Evolutionary conservation across 768 basidiomycete species (phyloP).

Genomic region (Strobilomyces dryophilus): DNA sequence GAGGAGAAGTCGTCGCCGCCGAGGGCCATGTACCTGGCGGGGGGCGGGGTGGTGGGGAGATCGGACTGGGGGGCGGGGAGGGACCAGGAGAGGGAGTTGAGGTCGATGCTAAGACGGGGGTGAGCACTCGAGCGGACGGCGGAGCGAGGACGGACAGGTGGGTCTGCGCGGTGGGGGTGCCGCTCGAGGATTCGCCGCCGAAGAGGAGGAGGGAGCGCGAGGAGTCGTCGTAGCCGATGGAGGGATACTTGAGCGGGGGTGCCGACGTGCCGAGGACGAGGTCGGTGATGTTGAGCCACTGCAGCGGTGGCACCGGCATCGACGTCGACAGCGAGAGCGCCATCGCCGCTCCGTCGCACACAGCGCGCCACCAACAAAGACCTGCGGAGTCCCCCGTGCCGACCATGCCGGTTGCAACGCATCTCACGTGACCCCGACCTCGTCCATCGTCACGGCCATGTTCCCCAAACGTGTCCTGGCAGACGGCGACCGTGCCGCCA

Average conservation of each 20-base stretch:
- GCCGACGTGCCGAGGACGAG: slow-evolving; percentile 50
- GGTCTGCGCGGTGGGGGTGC: slow-evolving; percentile 59
- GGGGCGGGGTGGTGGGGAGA: slow-evolving; percentile 45
- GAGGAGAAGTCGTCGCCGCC: slow-evolving; percentile 71
- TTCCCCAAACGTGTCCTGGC: slow-evolving; percentile 33
- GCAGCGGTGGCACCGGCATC: slow-evolving; percentile 40
- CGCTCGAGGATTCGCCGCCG: slow-evolving; percentile 68
- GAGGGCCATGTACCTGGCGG: slow-evolving; percentile 61
- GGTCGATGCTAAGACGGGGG: slow-evolving; percentile 48
- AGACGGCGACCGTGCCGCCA: slow-evolving; percentile 27
- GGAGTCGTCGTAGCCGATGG: slow-evolving; percentile 52
- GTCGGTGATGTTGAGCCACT: slow-evolving; percentile 67
- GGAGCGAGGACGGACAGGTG: slow-evolving; percentile 49
- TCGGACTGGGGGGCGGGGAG: slow-evolving; percentile 47
- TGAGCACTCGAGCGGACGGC: background rate
- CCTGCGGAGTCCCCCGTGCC: slow-evolving; percentile 5
- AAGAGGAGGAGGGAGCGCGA: slow-evolving; percentile 65
- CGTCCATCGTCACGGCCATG: too few relatives aligned
- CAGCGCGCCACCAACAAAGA: too few relatives aligned
- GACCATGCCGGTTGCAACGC: slow-evolving; percentile 8
- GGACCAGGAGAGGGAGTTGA: slow-evolving; percentile 59
- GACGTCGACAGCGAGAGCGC: slow-evolving; percentile 33
- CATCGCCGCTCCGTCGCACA: too few relatives aligned
- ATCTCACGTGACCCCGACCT: too few relatives aligned
- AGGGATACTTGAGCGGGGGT: slow-evolving; percentile 66